Base-by-base conservation (phyloP, 169 alveolate species). In the Amoebophrya sp. region DNA sequence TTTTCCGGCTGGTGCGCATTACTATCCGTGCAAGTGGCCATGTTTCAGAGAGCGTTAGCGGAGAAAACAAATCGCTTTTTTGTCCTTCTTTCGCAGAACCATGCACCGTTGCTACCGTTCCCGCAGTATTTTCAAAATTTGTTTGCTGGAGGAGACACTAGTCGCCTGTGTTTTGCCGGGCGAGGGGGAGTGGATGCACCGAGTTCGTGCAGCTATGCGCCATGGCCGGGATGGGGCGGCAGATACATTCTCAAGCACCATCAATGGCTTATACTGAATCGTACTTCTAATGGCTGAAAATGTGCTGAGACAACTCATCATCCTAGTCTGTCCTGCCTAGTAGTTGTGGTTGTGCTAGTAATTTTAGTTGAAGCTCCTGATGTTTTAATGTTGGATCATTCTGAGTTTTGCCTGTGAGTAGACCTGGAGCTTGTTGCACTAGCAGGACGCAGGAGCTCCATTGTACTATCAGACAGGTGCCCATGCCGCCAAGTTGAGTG, bases 141-240 rank as follows among this genome's bases (percentile, higher is more conserved):
- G 18, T 47, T 47, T 18, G 65, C 6, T 47, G 65, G 18, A 47
- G 18, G 18, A 65, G 12, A 6, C 36, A 65, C 83, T 0, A 65
- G 26, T 65, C 83, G 36, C 83, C n/a, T 65, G 3, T 65, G 83
- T 26, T 65, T 65, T 36, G 83, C 83, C 33, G 83, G 83, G 10
- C 2, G 33, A 29, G 83, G 33, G 39, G 2, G 33, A 29, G 18
- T 6, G 39, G 83, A 65, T 36, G 26, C 83, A 6, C 83, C 83
- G 36, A 6, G 2, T 26, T 29, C 38, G 33, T 65, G 83, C 83
- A 65, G 83, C 83, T 65, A 65, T 36, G 83, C 83, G 36, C 38
- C 83, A 29, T 65, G 83, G 83, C 33, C 83, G 33, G 39, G 2
- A 36, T 65, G 83, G 83, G 83, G 83, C 83, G 83, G 83, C 83